phyloP scores from a whole-genome alignment of 345 rosid genomes.

The Durio zibethinus region DNA sequence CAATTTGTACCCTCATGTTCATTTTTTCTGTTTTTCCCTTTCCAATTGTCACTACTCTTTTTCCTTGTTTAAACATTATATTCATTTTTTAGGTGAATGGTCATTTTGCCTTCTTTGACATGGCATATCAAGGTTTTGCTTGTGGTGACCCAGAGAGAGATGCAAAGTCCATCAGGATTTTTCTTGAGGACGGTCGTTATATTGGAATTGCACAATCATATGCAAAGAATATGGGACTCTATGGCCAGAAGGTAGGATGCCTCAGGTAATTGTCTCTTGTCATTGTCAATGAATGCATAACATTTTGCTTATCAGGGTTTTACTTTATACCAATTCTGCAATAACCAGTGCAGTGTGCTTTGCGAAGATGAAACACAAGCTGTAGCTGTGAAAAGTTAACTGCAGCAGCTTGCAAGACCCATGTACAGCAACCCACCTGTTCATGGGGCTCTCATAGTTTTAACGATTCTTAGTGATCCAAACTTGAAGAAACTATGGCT shows the following conservation, averaged over 20 bases:
- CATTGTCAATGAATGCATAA: not conserved
- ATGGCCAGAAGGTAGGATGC: conserved; percentile 98
- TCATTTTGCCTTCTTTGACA: conserved; percentile 90
- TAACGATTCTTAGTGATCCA: conserved; percentile 72
- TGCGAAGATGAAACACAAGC: conserved; percentile 86
- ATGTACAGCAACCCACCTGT: conserved; percentile 98
- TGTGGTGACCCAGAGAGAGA: conserved; percentile 95
- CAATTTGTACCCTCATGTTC: not conserved
- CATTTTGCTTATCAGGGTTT: not conserved
- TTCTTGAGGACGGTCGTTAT: conserved; percentile 86
- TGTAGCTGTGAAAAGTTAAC: conserved; percentile 76
- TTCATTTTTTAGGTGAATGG: conserved; percentile 54
- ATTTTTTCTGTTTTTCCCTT: not conserved
- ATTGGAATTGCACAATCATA: conserved; percentile 94
- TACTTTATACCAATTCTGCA: not conserved
- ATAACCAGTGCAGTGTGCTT: conserved; percentile 54
- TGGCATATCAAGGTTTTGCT: conserved; percentile 99
- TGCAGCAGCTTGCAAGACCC: conserved; percentile 96
- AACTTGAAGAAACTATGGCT: conserved; percentile 85
- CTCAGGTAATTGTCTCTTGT: conserved; percentile 55
- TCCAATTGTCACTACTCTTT: not conserved
- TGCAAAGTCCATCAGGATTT: conserved; percentile 91
- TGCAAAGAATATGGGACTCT: conserved; percentile 99
- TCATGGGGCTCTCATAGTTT: conserved; percentile 82
- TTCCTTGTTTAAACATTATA: conserved; percentile 9